Conservation (phyloP, 371 early-diverging fungal species). For the Mortierella sp. region DNA sequence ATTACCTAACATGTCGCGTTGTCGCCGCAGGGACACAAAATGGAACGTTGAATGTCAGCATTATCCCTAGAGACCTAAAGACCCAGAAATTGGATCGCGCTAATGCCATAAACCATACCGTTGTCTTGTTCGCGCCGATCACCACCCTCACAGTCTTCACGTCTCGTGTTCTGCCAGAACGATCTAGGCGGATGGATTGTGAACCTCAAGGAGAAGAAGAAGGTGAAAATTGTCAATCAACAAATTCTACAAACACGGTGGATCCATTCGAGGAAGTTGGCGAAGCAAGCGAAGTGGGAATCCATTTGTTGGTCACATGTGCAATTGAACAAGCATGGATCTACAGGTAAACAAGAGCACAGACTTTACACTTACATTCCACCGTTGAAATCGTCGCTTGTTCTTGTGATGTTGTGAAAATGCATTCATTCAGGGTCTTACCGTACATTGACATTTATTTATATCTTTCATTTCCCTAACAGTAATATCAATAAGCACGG, state of each 20-base stretch:
- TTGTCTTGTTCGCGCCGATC: slow-evolving; percentile 49
- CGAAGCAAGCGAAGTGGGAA: slow-evolving; percentile 30
- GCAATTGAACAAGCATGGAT: slow-evolving; percentile 74
- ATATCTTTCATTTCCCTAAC: background rate
- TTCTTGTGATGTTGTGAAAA: no score
- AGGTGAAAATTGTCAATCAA: background rate
- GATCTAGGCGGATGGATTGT: slow-evolving; percentile 14
- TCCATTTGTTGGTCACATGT: slow-evolving; percentile 72
- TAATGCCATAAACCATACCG: slow-evolving; percentile 28
- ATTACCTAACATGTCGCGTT: slow-evolving; percentile 60
- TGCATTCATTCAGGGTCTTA: no score
- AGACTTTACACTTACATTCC: background rate
- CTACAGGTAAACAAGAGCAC: slow-evolving; percentile 59
- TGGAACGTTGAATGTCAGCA: slow-evolving; percentile 65
- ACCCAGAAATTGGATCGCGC: slow-evolving; percentile 47
- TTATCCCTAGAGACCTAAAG: slow-evolving; percentile 63
- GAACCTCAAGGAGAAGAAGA: background rate
- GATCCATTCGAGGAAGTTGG: background rate
- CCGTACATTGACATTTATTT: background rate
- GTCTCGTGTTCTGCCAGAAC: slow-evolving; percentile 40
- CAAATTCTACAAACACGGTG: background rate
- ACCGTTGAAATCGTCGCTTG: background rate
- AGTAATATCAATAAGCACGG: slow-evolving; percentile 63
- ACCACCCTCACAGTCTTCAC: slow-evolving; percentile 37
- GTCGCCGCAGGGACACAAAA: slow-evolving; percentile 75